Conservation (phyloP, 2,329 filamentous ascomycete species). For the Xylariales sp. region DNA sequence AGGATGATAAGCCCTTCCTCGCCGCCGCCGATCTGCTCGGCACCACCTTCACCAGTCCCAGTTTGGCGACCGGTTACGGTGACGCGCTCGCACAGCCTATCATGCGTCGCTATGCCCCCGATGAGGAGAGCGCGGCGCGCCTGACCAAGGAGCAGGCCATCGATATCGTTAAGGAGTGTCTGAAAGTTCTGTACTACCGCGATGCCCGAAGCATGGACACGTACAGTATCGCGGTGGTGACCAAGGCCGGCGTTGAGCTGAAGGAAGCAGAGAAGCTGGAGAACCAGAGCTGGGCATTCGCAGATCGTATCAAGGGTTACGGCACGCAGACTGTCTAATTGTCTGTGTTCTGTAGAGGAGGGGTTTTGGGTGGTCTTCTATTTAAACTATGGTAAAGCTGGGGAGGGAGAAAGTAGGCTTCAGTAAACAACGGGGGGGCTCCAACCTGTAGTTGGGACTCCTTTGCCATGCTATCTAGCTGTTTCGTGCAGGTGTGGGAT, state of each 20-base stretch:
- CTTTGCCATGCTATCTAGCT: too few relatives aligned
- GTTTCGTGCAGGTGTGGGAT: too few relatives aligned
- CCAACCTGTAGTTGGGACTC: too few relatives aligned
- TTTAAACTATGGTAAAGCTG: too few relatives aligned
- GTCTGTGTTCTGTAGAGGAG: too few relatives aligned
- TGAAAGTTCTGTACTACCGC: conserved; percentile 98
- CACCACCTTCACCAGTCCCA: conserved; percentile 84
- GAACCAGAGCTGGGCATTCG: conserved; percentile 97
- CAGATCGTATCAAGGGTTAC: conserved; percentile 90
- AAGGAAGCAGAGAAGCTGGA: conserved; percentile 84
- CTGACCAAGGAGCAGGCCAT: conserved; percentile 77
- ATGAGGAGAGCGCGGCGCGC: conserved; percentile 71
- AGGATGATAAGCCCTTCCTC: conserved; percentile 77
- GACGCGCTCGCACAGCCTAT: conserved; percentile 90
- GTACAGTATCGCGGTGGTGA: conserved; percentile 89
- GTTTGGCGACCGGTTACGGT: conserved; percentile 89
- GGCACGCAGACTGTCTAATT: conserved; percentile 74
- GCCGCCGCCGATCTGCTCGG: conserved; percentile 88
- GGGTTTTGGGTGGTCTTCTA: too few relatives aligned
- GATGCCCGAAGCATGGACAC: conserved; percentile 88
- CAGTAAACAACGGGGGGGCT: too few relatives aligned
- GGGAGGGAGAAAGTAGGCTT: too few relatives aligned
- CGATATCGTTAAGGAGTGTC: conserved; percentile 79
- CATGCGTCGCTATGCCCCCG: conserved; percentile 76
- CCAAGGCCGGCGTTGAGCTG: conserved; percentile 81